Evolutionary conservation across 2,329 filamentous ascomycete species (phyloP).

Genomic region (Didymosphaeria variabile): DNA sequence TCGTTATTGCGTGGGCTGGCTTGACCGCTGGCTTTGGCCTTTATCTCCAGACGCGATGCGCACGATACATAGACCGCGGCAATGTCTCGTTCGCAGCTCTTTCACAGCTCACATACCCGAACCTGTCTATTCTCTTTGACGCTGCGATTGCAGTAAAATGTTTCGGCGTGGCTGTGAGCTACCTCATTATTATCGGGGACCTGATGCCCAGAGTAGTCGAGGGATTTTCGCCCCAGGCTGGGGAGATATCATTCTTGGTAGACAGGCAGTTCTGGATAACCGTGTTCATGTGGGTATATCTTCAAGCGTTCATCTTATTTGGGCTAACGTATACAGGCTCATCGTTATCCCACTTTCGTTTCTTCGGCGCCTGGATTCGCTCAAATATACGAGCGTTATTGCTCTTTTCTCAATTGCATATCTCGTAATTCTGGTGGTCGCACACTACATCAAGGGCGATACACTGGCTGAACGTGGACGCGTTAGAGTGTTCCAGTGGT

Average conservation of each 20-base stretch:
- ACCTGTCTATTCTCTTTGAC: constrained; percentile 94
- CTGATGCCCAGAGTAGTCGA: constrained; percentile 93
- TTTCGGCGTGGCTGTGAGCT: constrained; percentile 96
- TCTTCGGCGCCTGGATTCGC: constrained; percentile 86
- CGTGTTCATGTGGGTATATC: constrained; percentile 78
- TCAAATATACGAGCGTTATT: constrained; percentile 96
- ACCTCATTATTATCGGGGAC: constrained; percentile 98
- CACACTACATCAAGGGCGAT: constrained; percentile 85
- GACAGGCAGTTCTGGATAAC: constrained; percentile 98
- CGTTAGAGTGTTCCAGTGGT: constrained; percentile 80
- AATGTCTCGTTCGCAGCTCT: constrained; percentile 94
- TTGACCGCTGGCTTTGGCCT: constrained; percentile 89
- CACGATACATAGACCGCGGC: constrained; percentile 90
- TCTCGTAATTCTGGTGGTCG: constrained; percentile 89
- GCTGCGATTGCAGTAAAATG: constrained; percentile 96
- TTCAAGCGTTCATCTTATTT: no score
- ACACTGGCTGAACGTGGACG: constrained; percentile 76
- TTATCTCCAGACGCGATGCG: constrained; percentile 92
- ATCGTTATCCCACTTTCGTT: constrained; percentile 95
- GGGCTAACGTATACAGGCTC: constrained; percentile 63
- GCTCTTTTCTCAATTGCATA: constrained; percentile 94
- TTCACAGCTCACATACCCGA: constrained; percentile 95
- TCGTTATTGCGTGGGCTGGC: constrained; percentile 92
- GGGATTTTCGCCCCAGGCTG: constrained; percentile 75
- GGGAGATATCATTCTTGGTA: constrained; percentile 75